Percentiles rank a stretch among this genome's conserved stretches.
phyloP scores from a whole-genome alignment of 2,329 filamentous ascomycete genomes.

The Aureobasidium pullulans region DNA sequence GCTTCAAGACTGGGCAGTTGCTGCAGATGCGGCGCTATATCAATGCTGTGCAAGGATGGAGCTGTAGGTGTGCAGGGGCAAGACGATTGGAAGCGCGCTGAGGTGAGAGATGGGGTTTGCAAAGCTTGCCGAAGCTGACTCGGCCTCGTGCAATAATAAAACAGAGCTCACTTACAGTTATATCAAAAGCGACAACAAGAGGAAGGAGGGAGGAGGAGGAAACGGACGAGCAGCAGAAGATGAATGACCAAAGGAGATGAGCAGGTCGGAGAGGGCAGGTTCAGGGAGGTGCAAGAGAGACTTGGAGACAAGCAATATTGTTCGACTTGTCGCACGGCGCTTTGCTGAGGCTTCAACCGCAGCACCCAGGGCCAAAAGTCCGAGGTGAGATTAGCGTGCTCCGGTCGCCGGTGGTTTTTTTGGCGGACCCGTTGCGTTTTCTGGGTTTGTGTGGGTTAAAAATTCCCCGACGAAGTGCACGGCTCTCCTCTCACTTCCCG shows the following conservation, averaged over 20 bases:
- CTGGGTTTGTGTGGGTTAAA: constrained; percentile 6
- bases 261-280: neutral
- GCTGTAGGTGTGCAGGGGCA: constrained; percentile 5
- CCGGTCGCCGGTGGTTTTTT: constrained; percentile 2
- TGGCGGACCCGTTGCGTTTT: constrained; percentile 8
- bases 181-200: constrained; percentile 12
- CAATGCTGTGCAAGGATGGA: constrained; percentile 1
- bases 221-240: constrained; percentile 15
- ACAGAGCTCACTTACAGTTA: constrained; percentile 10
- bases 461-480: constrained; percentile 13
- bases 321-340: constrained; percentile 9
- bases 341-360: constrained; percentile 16
- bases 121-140: constrained; percentile 13
- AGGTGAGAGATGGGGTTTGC: neutral
- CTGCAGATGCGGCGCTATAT: neutral
- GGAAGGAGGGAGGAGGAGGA: constrained; percentile 4
- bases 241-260: constrained; percentile 7
- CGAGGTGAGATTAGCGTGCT: constrained; percentile 11
- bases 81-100: constrained; percentile 3
- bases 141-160: neutral
- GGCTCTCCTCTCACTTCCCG: constrained; percentile 13
- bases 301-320: constrained; percentile 9
- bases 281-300: neutral
- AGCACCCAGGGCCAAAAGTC: constrained; percentile 15
- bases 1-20: neutral